Percentiles rank a stretch among this genome's conserved stretches.
Evolutionary conservation across 345 rosid species (phyloP).

Genomic region (Garcia nutans): DNA sequence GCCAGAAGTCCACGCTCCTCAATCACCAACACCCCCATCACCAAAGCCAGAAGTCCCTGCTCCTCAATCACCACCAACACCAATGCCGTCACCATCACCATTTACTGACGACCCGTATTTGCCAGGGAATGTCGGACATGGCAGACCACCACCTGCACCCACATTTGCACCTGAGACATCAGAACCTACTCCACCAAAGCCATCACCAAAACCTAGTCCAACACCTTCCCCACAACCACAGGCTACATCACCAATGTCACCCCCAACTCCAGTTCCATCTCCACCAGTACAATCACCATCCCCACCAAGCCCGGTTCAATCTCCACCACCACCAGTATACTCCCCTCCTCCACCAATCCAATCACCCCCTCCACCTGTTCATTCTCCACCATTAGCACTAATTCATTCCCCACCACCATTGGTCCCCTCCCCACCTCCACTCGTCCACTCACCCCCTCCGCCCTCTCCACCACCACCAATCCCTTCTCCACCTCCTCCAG

Average conservation of each 20-base stretch:
- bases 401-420: no score
- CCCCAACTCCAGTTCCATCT: neutral
- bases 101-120: neutral
- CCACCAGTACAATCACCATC: neutral
- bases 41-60: slow-evolving; percentile 1
- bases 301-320: neutral
- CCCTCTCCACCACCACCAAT: slow-evolving; percentile 9
- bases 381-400: slow-evolving; percentile 23
- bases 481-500: slow-evolving; percentile 18
- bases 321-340: neutral
- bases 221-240: neutral
- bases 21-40: slow-evolving; percentile 20
- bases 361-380: slow-evolving; percentile 9
- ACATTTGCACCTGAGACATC: neutral
- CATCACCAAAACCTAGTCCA: neutral
- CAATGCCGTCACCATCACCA: neutral
- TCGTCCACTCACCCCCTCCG: slow-evolving; percentile 18
- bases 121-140: neutral
- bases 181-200: neutral
- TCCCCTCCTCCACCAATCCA: slow-evolving; percentile 12
- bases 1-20: neutral
- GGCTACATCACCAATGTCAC: neutral
- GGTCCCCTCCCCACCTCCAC: slow-evolving; percentile 33
- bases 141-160: neutral
- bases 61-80: slow-evolving; percentile 6